Evolutionary conservation across 2,329 filamentous ascomycete genomes (phyloP).

Genomic region (Claviceps fusiformis): DNA sequence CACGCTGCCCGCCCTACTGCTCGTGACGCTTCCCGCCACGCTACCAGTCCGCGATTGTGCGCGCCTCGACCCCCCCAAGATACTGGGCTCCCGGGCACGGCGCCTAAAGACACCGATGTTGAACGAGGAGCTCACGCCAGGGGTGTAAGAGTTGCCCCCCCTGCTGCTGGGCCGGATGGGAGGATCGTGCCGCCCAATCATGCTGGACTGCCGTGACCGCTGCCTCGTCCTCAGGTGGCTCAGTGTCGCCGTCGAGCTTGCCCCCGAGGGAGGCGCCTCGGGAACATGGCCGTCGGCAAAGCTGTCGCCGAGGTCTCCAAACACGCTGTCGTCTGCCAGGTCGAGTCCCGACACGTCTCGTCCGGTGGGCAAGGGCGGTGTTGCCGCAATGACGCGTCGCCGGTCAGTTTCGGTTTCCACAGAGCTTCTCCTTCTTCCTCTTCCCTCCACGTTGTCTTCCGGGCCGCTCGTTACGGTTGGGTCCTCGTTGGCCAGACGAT

Average conservation of each 20-base stretch:
- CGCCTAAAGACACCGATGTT: constrained; percentile 46
- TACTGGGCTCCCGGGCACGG: constrained; percentile 46
- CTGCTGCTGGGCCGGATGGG: constrained; percentile 41
- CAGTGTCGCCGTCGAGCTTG: constrained; percentile 33
- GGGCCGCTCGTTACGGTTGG: constrained; percentile 16
- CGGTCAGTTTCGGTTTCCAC: constrained; percentile 19
- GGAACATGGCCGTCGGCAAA: constrained; percentile 26
- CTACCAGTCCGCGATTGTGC: constrained; percentile 18
- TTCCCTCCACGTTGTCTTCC: constrained; percentile 15
- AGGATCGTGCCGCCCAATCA: constrained; percentile 35
- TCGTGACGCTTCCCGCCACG: constrained; percentile 1
- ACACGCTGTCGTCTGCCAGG: constrained; percentile 32
- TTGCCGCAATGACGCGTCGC: constrained; percentile 19
- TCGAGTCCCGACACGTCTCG: constrained; percentile 35
- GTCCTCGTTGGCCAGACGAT: constrained; percentile 21
- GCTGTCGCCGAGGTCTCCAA: constrained; percentile 30
- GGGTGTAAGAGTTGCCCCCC: constrained; percentile 32
- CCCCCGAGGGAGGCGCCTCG: constrained; percentile 23
- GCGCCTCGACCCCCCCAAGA: constrained; percentile 39
- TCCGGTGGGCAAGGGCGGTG: constrained; percentile 16
- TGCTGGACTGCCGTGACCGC: constrained; percentile 34
- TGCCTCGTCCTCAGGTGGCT: constrained; percentile 28
- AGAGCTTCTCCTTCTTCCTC: constrained; percentile 13
- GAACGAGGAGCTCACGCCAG: constrained; percentile 34
- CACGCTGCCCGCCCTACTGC: constrained; percentile 11